phyloP scores from a whole-genome alignment of 495 filamentous ascomycete genomes.

The Darksidea phi region DNA sequence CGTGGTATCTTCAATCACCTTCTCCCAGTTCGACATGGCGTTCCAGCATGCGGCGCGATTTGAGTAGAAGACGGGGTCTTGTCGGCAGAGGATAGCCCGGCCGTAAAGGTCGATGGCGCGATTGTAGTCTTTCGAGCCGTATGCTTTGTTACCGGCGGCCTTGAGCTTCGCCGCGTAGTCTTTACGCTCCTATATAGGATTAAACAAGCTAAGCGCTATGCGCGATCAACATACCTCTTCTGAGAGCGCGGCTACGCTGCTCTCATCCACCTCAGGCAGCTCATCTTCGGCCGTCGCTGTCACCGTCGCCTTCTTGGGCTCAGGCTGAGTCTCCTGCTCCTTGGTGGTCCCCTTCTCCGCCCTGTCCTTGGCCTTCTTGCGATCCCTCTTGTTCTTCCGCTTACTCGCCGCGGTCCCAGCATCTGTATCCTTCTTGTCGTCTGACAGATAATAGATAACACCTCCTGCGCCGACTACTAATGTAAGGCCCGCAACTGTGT shows the following conservation, averaged over 20 bases:
- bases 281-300: constrained; percentile 69
- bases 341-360: constrained; percentile 58
- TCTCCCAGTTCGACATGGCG: constrained; percentile 85
- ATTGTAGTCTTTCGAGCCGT: constrained; percentile 85
- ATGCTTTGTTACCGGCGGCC: constrained; percentile 93
- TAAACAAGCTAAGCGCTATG: constrained; percentile 3
- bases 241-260: constrained; percentile 65
- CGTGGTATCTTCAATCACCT: constrained; percentile 95
- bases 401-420: constrained; percentile 26
- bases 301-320: constrained; percentile 50
- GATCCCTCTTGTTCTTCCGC: constrained; percentile 63
- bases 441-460: constrained; percentile 80
- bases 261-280: constrained; percentile 82
- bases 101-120: constrained; percentile 91
- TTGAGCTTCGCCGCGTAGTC: constrained; percentile 88
- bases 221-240: constrained; percentile 53
- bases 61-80: constrained; percentile 97
- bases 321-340: constrained; percentile 31
- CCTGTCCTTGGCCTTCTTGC: constrained; percentile 54
- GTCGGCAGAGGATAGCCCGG: constrained; percentile 93
- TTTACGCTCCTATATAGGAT: constrained; percentile 59
- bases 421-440: constrained; percentile 42
- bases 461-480: constrained; percentile 87
- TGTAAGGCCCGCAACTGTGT: constrained; percentile 91
- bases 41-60: constrained; percentile 98